Percentiles rank a stretch among this genome's conserved stretches.
These are phyloP conservation scores for Conringia planisiliqua DNA, from an alignment of 345 rosid genomes.

Conservation along the genomic window DNA sequence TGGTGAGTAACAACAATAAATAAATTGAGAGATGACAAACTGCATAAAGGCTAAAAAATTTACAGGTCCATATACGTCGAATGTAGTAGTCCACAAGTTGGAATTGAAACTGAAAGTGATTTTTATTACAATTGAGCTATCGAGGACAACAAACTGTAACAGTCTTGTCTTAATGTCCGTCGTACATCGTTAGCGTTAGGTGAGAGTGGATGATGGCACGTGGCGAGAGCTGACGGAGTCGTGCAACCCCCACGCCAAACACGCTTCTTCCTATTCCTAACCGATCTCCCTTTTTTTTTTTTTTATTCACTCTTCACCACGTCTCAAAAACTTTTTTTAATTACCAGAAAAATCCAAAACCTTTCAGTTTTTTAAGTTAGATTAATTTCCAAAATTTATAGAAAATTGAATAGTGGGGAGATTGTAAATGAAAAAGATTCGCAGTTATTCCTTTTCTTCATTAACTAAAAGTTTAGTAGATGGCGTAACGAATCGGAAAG, in stretches of 20 bases:
- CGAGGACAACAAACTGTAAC: neutral
- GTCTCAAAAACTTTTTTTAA: neutral
- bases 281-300: neutral
- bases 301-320: neutral
- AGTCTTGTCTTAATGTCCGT: neutral
- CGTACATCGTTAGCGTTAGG: constrained; percentile 14
- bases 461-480: neutral
- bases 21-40: neutral
- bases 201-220: neutral
- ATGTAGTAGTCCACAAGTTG: constrained; percentile 1
- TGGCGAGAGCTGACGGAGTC: constrained; percentile 4
- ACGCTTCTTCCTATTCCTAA: neutral
- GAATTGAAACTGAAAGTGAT: neutral
- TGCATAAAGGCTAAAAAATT: neutral
- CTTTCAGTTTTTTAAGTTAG: neutral
- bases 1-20: neutral
- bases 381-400: neutral
- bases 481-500: neutral
- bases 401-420: neutral
- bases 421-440: neutral
- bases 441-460: neutral
- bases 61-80: neutral
- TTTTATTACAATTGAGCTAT: neutral
- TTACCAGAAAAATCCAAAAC: neutral
- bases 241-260: constrained; percentile 25